These are phyloP conservation scores for Debaryomyces coudertii DNA, from an alignment of 1,139 yeast species.

Conservation along the genomic window DNA sequence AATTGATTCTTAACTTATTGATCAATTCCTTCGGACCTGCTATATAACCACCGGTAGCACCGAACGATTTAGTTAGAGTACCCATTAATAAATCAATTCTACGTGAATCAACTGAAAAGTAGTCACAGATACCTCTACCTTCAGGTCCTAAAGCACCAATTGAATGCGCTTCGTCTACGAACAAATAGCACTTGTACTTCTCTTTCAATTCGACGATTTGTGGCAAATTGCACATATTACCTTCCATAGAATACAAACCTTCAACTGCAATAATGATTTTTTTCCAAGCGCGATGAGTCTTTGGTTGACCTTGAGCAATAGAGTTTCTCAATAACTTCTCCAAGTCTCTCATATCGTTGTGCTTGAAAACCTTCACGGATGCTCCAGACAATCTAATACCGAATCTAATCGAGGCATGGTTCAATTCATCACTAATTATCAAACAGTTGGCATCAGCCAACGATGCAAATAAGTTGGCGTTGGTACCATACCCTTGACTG, in stretches of 20 bases:
- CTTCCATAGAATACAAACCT: slow-evolving; percentile 98
- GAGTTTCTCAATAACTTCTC: slow-evolving; percentile 83
- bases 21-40: slow-evolving; percentile 73
- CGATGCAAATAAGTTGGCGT: slow-evolving; percentile 86
- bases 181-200: slow-evolving; percentile 85
- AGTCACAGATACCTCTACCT: slow-evolving; percentile 95
- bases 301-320: slow-evolving; percentile 95
- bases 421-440: slow-evolving; percentile 90
- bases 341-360: slow-evolving; percentile 82
- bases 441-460: slow-evolving; percentile 85
- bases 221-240: slow-evolving; percentile 89
- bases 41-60: slow-evolving; percentile 97
- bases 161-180: slow-evolving; percentile 97
- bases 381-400: slow-evolving; percentile 95
- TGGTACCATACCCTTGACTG: slow-evolving; percentile 96
- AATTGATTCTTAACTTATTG: slow-evolving; percentile 71
- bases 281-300: slow-evolving; percentile 96
- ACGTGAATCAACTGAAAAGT: slow-evolving; percentile 75
- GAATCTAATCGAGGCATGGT: slow-evolving; percentile 93
- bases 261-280: slow-evolving; percentile 92
- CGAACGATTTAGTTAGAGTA: slow-evolving; percentile 94
- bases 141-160: slow-evolving; percentile 95
- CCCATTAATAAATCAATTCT: slow-evolving; percentile 93
- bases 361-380: slow-evolving; percentile 88
- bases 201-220: slow-evolving; percentile 71